Evolutionary conservation across 257 asterid species (phyloP).

Genomic region (Fraxinus americana): DNA sequence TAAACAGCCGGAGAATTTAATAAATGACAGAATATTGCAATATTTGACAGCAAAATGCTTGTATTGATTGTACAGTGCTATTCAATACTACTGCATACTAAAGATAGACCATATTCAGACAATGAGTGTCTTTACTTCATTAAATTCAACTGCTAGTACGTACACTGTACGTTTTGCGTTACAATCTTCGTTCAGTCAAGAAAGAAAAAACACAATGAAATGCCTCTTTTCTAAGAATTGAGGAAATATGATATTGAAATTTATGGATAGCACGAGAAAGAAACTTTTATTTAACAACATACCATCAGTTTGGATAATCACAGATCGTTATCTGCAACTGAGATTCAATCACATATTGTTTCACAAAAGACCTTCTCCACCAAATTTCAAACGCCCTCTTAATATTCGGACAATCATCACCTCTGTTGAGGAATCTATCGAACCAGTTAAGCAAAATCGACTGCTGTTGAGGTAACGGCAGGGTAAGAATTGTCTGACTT

Average conservation of each 20-base stretch:
- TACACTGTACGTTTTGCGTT: not conserved
- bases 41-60: too few species aligned
- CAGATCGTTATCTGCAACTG: conserved; percentile 64
- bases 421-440: conserved; percentile 74
- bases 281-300: conserved; percentile 12
- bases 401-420: conserved; percentile 92
- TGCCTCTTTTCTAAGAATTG: not conserved
- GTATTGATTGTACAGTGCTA: too few species aligned
- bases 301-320: conserved; percentile 55
- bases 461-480: conserved; percentile 78
- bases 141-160: not conserved
- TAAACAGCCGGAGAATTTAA: not conserved
- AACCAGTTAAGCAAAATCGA: conserved; percentile 73
- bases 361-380: conserved; percentile 95
- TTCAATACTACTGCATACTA: too few species aligned
- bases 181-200: not conserved
- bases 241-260: not conserved
- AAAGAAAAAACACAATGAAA: not conserved
- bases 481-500: conserved; percentile 74
- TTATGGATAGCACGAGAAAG: not conserved
- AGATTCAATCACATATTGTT: conserved; percentile 54
- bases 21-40: conserved; percentile 1
- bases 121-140: not conserved
- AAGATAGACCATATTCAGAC: not conserved
- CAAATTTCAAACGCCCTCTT: conserved; percentile 87